A percentile compares a stretch with the other conserved stretches of the same genome.
Evolutionary conservation across 768 basidiomycete genomes (phyloP).

Genomic region (Mycena galopus): DNA sequence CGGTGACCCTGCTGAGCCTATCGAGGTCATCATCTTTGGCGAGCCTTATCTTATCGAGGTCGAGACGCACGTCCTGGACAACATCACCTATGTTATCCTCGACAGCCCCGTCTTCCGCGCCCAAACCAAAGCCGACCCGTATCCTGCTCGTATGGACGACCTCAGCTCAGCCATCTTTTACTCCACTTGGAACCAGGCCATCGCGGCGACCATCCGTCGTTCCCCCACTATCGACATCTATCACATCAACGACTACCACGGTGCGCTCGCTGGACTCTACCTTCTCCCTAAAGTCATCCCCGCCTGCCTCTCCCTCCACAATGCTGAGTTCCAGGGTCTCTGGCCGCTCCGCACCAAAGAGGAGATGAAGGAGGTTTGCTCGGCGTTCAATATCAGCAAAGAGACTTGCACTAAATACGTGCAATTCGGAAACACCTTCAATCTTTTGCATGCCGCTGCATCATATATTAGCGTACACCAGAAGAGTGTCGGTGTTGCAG

Average conservation of each 20-base stretch:
- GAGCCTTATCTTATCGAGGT: constrained; percentile 97
- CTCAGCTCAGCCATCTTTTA: constrained; percentile 97
- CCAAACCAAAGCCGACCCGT: constrained; percentile 95
- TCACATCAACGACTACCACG: constrained; percentile 96
- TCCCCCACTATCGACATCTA: constrained; percentile 92
- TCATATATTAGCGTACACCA: constrained; percentile 94
- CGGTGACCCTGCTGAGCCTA: constrained; percentile 92
- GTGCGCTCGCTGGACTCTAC: constrained; percentile 91
- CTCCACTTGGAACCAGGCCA: constrained; percentile 98
- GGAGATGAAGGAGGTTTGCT: constrained; percentile 98
- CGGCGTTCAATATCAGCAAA: constrained; percentile 97
- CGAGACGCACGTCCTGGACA: constrained; percentile 92
- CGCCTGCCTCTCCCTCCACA: constrained; percentile 92
- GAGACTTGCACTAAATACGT: constrained; percentile 97
- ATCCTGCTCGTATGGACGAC: constrained; percentile 98
- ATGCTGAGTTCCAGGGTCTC: constrained; percentile 97
- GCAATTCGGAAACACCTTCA: constrained; percentile 98
- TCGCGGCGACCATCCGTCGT: constrained; percentile 91
- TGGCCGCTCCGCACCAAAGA: constrained; percentile 98
- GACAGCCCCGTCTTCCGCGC: constrained; percentile 97
- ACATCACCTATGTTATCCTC: constrained; percentile 94
- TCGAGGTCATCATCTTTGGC: constrained; percentile 96
- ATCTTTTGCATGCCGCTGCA: constrained; percentile 92
- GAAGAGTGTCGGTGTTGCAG: constrained; percentile 93
- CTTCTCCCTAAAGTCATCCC: constrained; percentile 93